Base-by-base conservation (phyloP, 352 stramenopile species). In the Phytophthora crassamura region DNA sequence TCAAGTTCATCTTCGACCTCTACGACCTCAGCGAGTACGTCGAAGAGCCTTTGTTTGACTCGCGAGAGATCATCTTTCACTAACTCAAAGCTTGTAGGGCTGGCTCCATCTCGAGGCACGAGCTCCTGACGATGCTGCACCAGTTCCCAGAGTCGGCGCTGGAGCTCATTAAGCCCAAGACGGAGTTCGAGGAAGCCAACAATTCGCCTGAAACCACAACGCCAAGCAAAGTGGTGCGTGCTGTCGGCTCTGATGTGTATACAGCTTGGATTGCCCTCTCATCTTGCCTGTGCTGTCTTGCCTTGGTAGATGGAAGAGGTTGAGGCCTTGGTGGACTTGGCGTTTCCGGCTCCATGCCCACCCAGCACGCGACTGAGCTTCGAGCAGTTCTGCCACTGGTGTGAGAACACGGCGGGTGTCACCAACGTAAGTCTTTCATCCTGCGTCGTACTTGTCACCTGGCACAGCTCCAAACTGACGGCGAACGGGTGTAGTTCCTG, bases 1-100 rank as follows among this genome's bases (percentile, higher is more conserved):
- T 98, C 50, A 89, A 95, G 61, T 96, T 98, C 58, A 89, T 98
- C 43, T 98, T 98, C 54, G 88, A 97, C 51, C 77, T 98, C 43
- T 97, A 97, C 71, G 94, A 98, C 57, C 77, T 98, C 22, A 90
- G 80, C 72, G 82, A 88, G 80, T 93, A 68, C 25, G 69, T 66
- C n/a, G 22, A 25, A 25, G 22, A 34, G 32, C 10, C 1, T 36
- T 45, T 16, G 20, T 48, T 48, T 25, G 22, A 25, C 22, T 25
- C 22, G 3, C 22, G 22, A 25, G 22, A 4, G 3, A 25, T 25
- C 22, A 25, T 25, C 22, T 25, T 30, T 25, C 25, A 39, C 49
- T 75, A 48, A 69, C 58, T 48, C 41, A 74, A 0, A 67, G 65
- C 28, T 47, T 69, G 32, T 51, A 78, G 96, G 48, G 83, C 89